phyloP scores from a whole-genome alignment of 441 rosid species.

The Corymbia calophylla region DNA sequence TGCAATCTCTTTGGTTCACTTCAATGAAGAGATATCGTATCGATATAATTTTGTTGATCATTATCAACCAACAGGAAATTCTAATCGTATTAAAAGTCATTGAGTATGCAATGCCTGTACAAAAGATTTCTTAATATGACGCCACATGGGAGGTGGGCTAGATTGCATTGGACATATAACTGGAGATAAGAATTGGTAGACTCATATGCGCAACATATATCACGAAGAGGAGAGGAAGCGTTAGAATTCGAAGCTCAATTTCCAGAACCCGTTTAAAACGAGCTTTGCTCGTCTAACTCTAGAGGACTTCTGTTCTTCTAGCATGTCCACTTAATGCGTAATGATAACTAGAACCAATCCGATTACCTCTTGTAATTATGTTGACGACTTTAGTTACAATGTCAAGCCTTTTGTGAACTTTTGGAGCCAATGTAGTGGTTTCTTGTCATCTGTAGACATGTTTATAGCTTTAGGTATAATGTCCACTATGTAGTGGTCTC shows the following conservation, averaged over 20 bases:
- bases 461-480: not conserved
- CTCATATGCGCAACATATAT: not conserved
- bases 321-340: not conserved
- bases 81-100: not conserved
- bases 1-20: not conserved
- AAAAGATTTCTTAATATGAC: not conserved
- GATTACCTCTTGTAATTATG: not conserved
- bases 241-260: not conserved
- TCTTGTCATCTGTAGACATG: not conserved
- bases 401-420: not conserved
- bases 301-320: not conserved
- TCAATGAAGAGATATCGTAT: not conserved
- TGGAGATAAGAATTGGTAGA: not conserved
- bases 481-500: not conserved
- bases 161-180: not conserved
- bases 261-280: not conserved
- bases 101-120: not conserved
- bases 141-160: not conserved
- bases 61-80: not conserved
- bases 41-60: not conserved
- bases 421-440: not conserved
- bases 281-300: not conserved
- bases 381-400: not conserved
- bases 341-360: not conserved
- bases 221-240: not conserved